These are phyloP conservation scores for Tricholoma saponaceum DNA, from an alignment of 768 basidiomycete genomes.

Conservation along the genomic window DNA sequence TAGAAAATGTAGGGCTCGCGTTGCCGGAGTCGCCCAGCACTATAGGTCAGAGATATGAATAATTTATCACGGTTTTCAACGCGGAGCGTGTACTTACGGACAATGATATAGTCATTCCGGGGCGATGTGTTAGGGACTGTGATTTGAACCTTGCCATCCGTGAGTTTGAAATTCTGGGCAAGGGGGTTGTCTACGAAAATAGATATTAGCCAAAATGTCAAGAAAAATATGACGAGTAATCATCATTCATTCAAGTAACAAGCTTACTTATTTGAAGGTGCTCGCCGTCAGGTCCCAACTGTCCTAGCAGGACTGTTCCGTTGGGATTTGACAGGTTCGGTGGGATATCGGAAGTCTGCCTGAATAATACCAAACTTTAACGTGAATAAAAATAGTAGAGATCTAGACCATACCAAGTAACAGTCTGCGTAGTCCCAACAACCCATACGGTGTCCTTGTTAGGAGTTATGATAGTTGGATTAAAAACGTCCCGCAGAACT, in stretches of 20 bases:
- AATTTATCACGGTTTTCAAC: neutral
- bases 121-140: slow-evolving; percentile 46
- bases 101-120: slow-evolving; percentile 53
- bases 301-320: slow-evolving; percentile 52
- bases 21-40: slow-evolving; percentile 72
- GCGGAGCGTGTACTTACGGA: slow-evolving; percentile 43
- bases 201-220: neutral
- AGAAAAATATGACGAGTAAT: neutral
- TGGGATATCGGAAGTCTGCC: slow-evolving; percentile 49
- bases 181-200: slow-evolving; percentile 48
- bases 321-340: slow-evolving; percentile 43
- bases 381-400: neutral
- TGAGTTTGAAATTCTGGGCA: slow-evolving; percentile 50
- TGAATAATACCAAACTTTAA: slow-evolving; percentile 14
- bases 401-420: slow-evolving; percentile 44
- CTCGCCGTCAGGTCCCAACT: slow-evolving; percentile 35
- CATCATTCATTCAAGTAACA: neutral
- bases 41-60: slow-evolving; percentile 17
- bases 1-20: slow-evolving; percentile 53
- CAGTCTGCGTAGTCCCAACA: slow-evolving; percentile 40
- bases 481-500: slow-evolving; percentile 40
- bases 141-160: slow-evolving; percentile 42
- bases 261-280: slow-evolving; percentile 51
- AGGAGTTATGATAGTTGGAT: slow-evolving; percentile 48
- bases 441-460: slow-evolving; percentile 44